Evolutionary conservation across 768 basidiomycete genomes (phyloP), one percentile per base, ranked within the genome.

Genomic region (Trametes coccinea): DNA sequence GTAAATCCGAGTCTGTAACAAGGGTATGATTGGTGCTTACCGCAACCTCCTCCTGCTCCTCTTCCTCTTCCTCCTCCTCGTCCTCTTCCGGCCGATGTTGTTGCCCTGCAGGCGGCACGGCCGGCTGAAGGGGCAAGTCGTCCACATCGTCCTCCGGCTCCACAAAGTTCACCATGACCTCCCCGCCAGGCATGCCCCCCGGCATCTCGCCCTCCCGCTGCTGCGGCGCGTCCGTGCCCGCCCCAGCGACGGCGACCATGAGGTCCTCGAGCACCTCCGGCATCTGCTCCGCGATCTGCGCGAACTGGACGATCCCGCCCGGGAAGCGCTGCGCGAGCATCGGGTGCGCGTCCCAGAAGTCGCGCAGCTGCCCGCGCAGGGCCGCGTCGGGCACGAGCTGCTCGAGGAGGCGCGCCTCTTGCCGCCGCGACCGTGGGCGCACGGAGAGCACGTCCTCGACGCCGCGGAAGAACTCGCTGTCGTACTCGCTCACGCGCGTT

Each of bases 401-500:
- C 59, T 81, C 85, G 55, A 90, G 71, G 40, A 78, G 61, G 34
- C 88, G 73, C 62, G 80, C 81, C n/a, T 85, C 81, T 40, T 81
- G 76, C 52, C 77, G 71, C 56, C 82, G 71, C 44, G 76, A 77
- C 52, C 79, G 74, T 44, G 73, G 61, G 44, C 74, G 73, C 47
- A 69, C 53, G 17, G 77, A 70, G 52, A 82, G 78, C 14, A 78
- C 68, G 64, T 88, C 86, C 53, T 87, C 86, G 3, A 80, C 76
- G 2, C 84, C 84, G 14, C 73, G 76, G 76, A 98, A 95, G 75
- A 95, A 97, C n/a, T 72, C 72, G 3, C 80, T 76, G 63, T 93
- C 81, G 74, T 97, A 97, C 43, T 67, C 70, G 37, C 80, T 88
- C 2, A 85, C 68, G 2, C 81, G 74, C 0, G 81, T 80, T 5